These are phyloP conservation scores for Penicillium fuscoglaucum DNA, from an alignment of 2,329 filamentous ascomycete species.

Conservation along the genomic window DNA sequence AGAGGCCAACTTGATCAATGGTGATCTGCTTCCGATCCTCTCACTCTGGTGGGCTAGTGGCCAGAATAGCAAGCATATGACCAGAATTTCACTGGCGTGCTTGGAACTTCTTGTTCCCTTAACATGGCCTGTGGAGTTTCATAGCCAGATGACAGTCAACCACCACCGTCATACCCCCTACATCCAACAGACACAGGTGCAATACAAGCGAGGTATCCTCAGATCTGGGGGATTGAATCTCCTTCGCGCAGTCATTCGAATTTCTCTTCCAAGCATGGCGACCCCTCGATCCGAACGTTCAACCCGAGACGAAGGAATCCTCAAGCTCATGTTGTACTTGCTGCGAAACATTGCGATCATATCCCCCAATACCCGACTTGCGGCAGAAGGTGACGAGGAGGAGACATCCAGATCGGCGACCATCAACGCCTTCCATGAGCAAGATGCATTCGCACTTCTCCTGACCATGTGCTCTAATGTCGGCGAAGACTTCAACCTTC, in stretches of 20 bases:
- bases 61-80: conserved; percentile 71
- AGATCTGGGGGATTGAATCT: conserved; percentile 77
- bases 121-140: conserved; percentile 89
- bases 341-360: conserved; percentile 88
- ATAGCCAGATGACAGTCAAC: conserved; percentile 82
- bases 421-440: conserved; percentile 84
- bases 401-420: conserved; percentile 85
- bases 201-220: conserved; percentile 85
- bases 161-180: conserved; percentile 90
- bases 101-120: conserved; percentile 87
- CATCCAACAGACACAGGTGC: conserved; percentile 80
- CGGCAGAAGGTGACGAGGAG: conserved; percentile 82
- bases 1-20: conserved; percentile 87
- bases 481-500: conserved; percentile 85
- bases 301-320: conserved; percentile 82
- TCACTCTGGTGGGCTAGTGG: conserved; percentile 74
- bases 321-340: conserved; percentile 86
- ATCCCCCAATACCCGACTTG: conserved; percentile 67
- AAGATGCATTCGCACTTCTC: conserved; percentile 84
- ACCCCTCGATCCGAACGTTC: conserved; percentile 72
- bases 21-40: conserved; percentile 86
- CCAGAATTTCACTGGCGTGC: conserved; percentile 78
- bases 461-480: conserved; percentile 89
- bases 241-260: conserved; percentile 75
- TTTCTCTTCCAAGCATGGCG: conserved; percentile 84